Conservation (phyloP, 305 asterid species). For the Fraxinus latifolia region DNA sequence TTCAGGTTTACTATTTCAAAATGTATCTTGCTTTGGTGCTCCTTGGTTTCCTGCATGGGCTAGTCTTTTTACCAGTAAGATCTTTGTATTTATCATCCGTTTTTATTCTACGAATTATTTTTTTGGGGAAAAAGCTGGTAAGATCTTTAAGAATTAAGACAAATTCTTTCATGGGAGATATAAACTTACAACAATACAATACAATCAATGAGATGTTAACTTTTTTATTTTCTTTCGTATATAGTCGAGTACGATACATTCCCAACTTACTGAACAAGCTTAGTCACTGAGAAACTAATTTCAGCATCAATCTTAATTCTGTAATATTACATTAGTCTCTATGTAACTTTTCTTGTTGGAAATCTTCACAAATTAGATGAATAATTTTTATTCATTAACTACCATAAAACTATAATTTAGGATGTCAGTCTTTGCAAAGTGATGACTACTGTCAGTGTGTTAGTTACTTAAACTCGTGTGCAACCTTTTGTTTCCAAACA, state of each 20-base stretch:
- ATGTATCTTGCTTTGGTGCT: constrained; percentile 95
- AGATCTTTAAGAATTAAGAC: background rate
- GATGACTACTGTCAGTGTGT: background rate
- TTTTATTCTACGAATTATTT: background rate
- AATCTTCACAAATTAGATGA: background rate
- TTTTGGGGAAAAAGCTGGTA: background rate
- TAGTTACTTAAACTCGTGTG: background rate
- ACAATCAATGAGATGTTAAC: background rate
- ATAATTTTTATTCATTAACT: background rate
- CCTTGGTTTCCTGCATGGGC: constrained; percentile 88
- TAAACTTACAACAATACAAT: background rate
- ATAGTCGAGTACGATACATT: background rate
- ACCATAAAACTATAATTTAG: background rate
- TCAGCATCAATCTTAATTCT: background rate
- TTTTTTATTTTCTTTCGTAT: background rate
- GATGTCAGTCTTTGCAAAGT: background rate
- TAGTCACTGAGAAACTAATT: background rate
- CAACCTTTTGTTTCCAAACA: background rate
- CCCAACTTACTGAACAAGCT: background rate
- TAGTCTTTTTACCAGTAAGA: constrained; percentile 77
- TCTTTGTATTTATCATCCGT: background rate
- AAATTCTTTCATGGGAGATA: background rate
- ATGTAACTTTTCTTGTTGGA: background rate
- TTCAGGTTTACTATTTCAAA: constrained; percentile 89
- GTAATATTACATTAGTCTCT: background rate